Base-by-base conservation (phyloP, 2,329 filamentous ascomycete species). In the Dactylellina parvicollis region DNA sequence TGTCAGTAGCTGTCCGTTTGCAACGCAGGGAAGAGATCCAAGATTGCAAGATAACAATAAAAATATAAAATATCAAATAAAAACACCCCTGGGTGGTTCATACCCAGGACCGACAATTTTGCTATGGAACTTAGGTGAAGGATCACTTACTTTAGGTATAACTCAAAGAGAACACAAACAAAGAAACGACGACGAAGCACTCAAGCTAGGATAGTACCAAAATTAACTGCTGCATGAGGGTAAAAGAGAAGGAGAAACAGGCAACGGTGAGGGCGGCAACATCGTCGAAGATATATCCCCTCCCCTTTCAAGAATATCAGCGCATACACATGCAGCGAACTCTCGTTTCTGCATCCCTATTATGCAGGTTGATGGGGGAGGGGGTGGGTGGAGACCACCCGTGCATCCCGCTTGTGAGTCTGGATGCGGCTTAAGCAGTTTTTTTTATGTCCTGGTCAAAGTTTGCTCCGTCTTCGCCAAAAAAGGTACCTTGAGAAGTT, bases 281-380 rank as follows among this genome's bases (percentile, higher is more conserved):
- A 47, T 34, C 16, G 54, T 61, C 49, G 54, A 60, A 73, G 69
- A 66, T 73, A 73, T 73, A 73, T 73, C 54, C 55, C 36, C 50
- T 20, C 47, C 56, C 66, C 42, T 57, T 64, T 57, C 49, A 28
- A 30, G 38, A 64, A 7, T 40, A 3, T 30, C 1, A 22, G 36
- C 9, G 34, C 47, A 57, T 60, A 28, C 40, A 28, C 44, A 61
- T 57, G 66, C 60, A 66, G 69, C 54, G 42, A 49, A 49, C 14
- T 54, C 61, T 73, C 60, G 55, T 66, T 61, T 73, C 60, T 65
- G 69, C 69, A 71, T 71, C 57, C 59, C 66, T 57, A 60, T 49
- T 32, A 66, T 73, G 69, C 69, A 66, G 61, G 46, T 55, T 30
- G 46, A 73, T 49, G 42, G 60, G 49, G 59, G 59, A 40, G 50